Percentiles rank a stretch among this genome's conserved stretches.
Conservation (phyloP, 331 rosid species). For the Quercus tomentella region DNA sequence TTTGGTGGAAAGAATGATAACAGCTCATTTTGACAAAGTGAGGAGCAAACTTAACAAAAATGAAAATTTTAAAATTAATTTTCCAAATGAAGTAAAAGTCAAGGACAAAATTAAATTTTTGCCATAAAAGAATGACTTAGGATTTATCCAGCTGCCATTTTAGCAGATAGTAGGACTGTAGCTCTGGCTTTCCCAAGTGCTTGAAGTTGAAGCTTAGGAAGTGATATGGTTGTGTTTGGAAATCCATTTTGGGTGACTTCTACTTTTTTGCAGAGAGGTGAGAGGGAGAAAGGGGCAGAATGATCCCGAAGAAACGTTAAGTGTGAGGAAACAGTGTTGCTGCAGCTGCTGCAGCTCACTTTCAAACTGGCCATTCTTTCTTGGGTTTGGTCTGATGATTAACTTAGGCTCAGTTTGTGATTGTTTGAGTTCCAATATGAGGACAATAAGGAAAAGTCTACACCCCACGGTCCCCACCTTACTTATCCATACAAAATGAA, state of each 20-base stretch:
- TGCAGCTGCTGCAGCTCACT: background rate
- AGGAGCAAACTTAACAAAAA: too few relatives aligned
- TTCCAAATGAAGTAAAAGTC: too few relatives aligned
- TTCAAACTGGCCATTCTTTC: constrained; percentile 14
- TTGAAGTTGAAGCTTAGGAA: constrained; percentile 27
- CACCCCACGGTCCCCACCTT: background rate
- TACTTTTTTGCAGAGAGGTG: background rate
- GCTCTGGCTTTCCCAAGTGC: constrained; percentile 19
- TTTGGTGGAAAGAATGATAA: too few relatives aligned
- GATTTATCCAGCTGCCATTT: constrained; percentile 54
- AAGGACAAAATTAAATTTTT: too few relatives aligned
- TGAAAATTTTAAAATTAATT: too few relatives aligned
- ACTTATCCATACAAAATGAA: background rate
- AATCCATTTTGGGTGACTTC: background rate
- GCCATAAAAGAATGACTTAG: too few relatives aligned
- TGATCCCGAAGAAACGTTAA: too few relatives aligned
- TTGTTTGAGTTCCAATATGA: too few relatives aligned
- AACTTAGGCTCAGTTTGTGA: background rate
- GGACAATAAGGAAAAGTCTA: background rate
- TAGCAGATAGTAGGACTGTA: constrained; percentile 1
- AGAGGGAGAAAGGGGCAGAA: background rate
- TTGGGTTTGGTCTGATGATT: background rate
- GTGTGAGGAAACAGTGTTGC: too few relatives aligned
- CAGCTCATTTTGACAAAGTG: too few relatives aligned
- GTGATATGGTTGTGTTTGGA: constrained; percentile 13